Percentiles rank a stretch among this genome's conserved stretches.
phyloP scores from a whole-genome alignment of 306 rosid species.

The Vicia faba region DNA sequence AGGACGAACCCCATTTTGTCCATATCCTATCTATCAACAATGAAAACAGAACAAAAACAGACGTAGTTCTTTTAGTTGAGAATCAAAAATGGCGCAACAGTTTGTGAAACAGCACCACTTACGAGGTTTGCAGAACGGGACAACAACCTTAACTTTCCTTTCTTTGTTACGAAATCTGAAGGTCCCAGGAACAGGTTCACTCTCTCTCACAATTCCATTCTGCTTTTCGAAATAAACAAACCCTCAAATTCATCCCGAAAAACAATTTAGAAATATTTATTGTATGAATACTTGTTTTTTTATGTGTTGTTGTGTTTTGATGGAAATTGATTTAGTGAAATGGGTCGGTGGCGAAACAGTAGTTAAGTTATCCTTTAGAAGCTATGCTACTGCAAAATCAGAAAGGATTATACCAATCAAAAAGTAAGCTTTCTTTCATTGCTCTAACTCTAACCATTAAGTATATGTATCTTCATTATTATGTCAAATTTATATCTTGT shows the following conservation, averaged over 20 bases:
- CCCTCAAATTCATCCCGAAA: too few species aligned
- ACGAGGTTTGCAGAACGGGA: constrained; percentile 35
- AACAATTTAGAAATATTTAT: neutral
- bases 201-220: neutral
- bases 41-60: neutral
- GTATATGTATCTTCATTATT: neutral
- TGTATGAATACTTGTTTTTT: neutral
- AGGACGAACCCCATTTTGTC: neutral
- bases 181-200: constrained; percentile 17
- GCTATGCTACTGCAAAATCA: constrained; percentile 58
- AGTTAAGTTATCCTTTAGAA: constrained; percentile 34
- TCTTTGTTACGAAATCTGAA: constrained; percentile 36
- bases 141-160: constrained; percentile 39
- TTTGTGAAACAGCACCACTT: constrained; percentile 53
- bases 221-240: too few species aligned
- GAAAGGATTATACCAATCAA: constrained; percentile 54
- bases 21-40: neutral
- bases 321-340: constrained; percentile 40
- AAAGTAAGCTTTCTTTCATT: constrained; percentile 58
- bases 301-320: constrained; percentile 1
- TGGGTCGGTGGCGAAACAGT: constrained; percentile 47
- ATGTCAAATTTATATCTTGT: neutral
- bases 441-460: neutral
- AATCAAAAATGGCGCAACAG: constrained; percentile 49
- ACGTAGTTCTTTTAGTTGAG: neutral